Conservation (phyloP, 495 filamentous ascomycete species). For the Aspergillus egyptiacus region DNA sequence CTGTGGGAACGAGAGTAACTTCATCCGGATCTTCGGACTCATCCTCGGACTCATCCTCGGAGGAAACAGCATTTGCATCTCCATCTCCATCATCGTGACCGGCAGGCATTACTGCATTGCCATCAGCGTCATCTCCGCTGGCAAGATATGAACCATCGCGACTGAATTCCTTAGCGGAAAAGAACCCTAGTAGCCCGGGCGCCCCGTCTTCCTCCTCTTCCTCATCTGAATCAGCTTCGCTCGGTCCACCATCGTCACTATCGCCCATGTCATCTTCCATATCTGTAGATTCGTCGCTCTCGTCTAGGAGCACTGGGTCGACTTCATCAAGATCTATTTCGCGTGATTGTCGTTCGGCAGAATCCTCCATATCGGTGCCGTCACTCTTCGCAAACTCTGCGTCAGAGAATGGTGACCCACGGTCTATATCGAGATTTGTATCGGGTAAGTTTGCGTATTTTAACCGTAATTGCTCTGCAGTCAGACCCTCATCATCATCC, state of each 20-base stretch:
- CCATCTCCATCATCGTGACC: conserved; percentile 1
- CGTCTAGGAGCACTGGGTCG: conserved; percentile 60
- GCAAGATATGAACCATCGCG: conserved; percentile 24
- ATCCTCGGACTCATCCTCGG: conserved; percentile 21
- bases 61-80: conserved; percentile 18
- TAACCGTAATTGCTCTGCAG: conserved; percentile 66
- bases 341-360: conserved; percentile 21
- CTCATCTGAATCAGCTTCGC: conserved; percentile 44
- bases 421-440: conserved; percentile 21
- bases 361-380: conserved; percentile 23
- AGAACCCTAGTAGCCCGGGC: conserved; percentile 63
- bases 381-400: conserved; percentile 16
- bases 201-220: conserved; percentile 48
- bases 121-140: conserved; percentile 15
- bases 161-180: conserved; percentile 40
- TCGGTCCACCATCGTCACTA: conserved; percentile 51
- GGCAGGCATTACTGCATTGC: background rate
- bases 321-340: conserved; percentile 56
- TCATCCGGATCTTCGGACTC: conserved; percentile 38
- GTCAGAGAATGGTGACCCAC: conserved; percentile 24
- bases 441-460: conserved; percentile 71
- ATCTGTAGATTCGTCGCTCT: conserved; percentile 69
- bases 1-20: conserved; percentile 44
- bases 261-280: conserved; percentile 84
- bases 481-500: conserved; percentile 68